Conservation (phyloP, 495 filamentous ascomycete species). For the Talaromyces stipitatus region DNA sequence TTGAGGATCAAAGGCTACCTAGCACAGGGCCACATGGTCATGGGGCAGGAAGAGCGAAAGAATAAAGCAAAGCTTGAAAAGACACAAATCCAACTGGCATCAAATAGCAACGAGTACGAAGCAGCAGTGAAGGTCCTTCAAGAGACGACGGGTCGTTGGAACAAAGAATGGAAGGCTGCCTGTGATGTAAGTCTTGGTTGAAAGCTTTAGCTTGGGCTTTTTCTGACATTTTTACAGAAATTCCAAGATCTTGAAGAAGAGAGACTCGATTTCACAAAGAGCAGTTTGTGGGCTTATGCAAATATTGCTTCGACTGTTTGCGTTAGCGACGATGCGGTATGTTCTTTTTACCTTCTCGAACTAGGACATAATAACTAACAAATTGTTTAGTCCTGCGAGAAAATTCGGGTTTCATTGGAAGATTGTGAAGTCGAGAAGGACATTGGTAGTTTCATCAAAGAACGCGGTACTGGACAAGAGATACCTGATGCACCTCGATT, state of each 20-base stretch:
- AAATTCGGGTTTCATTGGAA: slow-evolving; percentile 89
- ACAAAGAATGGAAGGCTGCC: slow-evolving; percentile 93
- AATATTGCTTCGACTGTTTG: slow-evolving; percentile 98
- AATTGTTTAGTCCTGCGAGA: slow-evolving; percentile 68
- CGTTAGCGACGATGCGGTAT: slow-evolving; percentile 87
- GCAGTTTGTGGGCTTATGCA: slow-evolving; percentile 93
- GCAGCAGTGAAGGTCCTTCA: slow-evolving; percentile 85
- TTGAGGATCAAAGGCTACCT: slow-evolving; percentile 97
- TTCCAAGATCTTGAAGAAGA: slow-evolving; percentile 99
- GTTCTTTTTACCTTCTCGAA: slow-evolving; percentile 15
- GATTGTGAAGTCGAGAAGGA: slow-evolving; percentile 96
- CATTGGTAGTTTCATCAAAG: slow-evolving; percentile 82
- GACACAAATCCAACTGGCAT: slow-evolving; percentile 89
- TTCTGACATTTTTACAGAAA: slow-evolving; percentile 46
- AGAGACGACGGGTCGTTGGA: slow-evolving; percentile 94
- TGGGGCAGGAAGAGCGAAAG: slow-evolving; percentile 98
- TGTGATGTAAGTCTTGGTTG: slow-evolving; percentile 57
- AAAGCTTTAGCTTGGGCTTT: not conserved
- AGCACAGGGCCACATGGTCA: slow-evolving; percentile 99
- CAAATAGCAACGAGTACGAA: slow-evolving; percentile 89
- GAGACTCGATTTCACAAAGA: slow-evolving; percentile 91
- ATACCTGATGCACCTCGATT: slow-evolving; percentile 97
- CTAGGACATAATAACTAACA: slow-evolving; percentile 13
- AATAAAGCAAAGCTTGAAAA: slow-evolving; percentile 99
- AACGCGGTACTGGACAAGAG: slow-evolving; percentile 86